Percentiles rank a stretch among this genome's conserved stretches.
These are phyloP conservation scores for Cystobasidiaceae sp. DNA, from an alignment of 1,284 basidiomycete genomes.

Conservation along the genomic window DNA sequence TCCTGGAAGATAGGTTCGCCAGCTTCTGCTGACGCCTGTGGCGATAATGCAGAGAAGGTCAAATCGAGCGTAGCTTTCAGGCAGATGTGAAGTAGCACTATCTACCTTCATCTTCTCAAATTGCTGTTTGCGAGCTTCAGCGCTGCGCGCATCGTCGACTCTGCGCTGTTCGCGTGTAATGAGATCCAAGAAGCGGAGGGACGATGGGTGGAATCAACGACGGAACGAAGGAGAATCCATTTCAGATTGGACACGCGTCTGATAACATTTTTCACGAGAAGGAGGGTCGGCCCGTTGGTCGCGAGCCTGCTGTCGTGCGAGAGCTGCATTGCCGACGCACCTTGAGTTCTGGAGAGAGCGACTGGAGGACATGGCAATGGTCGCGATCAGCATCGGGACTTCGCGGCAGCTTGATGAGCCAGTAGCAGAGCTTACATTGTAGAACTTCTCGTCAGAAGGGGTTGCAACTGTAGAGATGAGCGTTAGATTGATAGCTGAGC, in stretches of 20 bases:
- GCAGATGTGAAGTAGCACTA: too few relatives aligned
- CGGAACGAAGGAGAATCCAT: neutral
- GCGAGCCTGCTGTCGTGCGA: neutral
- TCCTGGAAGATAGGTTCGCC: constrained; percentile 26
- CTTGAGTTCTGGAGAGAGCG: constrained; percentile 24
- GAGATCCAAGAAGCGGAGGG: neutral
- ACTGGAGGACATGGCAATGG: constrained; percentile 4
- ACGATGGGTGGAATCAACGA: neutral
- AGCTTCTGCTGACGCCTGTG: constrained; percentile 18
- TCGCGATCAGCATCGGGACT: constrained; percentile 8
- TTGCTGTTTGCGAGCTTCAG: constrained; percentile 3
- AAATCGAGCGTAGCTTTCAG: neutral
- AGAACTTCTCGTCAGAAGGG: constrained; percentile 25
- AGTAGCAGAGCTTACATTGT: constrained; percentile 7
- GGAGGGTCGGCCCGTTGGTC: neutral
- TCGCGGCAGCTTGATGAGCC: neutral
- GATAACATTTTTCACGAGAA: too few relatives aligned
- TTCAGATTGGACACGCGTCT: neutral
- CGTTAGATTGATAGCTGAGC: too few relatives aligned
- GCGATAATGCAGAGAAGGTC: neutral
- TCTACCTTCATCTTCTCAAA: constrained; percentile 26
- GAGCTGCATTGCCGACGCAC: neutral
- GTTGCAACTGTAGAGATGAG: constrained; percentile 15
- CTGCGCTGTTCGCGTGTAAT: neutral
- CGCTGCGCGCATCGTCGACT: constrained; percentile 20